phyloP scores from a whole-genome alignment of 371 early-diverging fungal genomes.

The Mortierella sp. region DNA sequence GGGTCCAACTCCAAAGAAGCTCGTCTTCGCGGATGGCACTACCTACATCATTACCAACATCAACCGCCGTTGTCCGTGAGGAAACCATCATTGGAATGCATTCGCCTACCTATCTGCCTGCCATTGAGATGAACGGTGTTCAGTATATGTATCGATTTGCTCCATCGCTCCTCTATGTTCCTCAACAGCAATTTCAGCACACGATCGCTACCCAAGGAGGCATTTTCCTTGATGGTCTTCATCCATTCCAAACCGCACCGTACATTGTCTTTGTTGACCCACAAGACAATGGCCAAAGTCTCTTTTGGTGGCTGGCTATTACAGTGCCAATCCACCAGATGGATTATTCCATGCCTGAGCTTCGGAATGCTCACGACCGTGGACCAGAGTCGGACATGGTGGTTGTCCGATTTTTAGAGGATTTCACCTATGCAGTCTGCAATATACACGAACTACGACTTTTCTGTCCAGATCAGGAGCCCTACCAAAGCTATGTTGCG shows the following conservation, averaged over 20 bases:
- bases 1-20: no score
- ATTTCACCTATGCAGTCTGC: constrained; percentile 24
- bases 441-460: constrained; percentile 27
- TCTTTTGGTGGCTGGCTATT: constrained; percentile 37
- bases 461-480: constrained; percentile 23
- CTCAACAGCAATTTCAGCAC: constrained; percentile 5
- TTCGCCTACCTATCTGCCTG: no score
- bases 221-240: neutral
- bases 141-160: neutral
- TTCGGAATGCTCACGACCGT: constrained; percentile 7
- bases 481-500: constrained; percentile 17
- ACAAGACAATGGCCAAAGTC: constrained; percentile 9
- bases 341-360: constrained; percentile 21
- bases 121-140: neutral
- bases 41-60: no score
- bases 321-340: constrained; percentile 29
- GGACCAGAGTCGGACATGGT: constrained; percentile 13
- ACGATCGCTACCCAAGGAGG: constrained; percentile 4
- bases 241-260: constrained; percentile 31
- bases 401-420: constrained; percentile 36
- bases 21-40: no score
- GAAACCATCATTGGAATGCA: no score
- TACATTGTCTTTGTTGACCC: constrained; percentile 43
- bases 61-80: no score
- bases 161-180: neutral